Evolutionary conservation across 2,329 filamentous ascomycete genomes (phyloP).

Genomic region (Thyridium curvatum): DNA sequence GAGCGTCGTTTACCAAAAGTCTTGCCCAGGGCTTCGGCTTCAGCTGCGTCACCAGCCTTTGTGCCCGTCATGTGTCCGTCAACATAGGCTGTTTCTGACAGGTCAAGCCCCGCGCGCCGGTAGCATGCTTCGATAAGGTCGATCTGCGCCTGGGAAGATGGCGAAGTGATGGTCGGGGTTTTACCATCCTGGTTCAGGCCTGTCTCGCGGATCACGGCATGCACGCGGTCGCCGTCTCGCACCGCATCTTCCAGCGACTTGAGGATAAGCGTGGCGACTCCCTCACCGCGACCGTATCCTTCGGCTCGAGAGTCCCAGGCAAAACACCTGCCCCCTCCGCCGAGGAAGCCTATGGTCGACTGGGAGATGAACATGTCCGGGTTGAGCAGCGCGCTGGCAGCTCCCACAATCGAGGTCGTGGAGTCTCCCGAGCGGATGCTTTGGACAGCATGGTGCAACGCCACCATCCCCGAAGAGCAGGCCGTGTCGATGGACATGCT

Average conservation of each 20-base stretch:
- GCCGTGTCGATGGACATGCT: constrained; percentile 1
- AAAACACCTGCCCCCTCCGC: constrained; percentile 14
- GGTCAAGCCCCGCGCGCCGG: constrained; percentile 13
- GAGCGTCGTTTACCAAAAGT: no score
- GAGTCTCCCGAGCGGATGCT: constrained; percentile 1
- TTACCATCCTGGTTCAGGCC: constrained; percentile 31
- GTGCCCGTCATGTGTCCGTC: constrained; percentile 35
- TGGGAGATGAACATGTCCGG: constrained; percentile 1
- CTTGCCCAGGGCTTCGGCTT: constrained; percentile 21
- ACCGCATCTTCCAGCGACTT: constrained; percentile 36
- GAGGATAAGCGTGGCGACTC: constrained; percentile 29
- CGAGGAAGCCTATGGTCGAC: constrained; percentile 12
- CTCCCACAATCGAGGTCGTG: not conserved
- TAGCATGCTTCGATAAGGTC: constrained; percentile 25
- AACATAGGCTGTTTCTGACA: constrained; percentile 6
- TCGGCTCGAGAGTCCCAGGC: constrained; percentile 31
- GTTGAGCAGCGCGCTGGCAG: not conserved
- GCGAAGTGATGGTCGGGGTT: constrained; percentile 31
- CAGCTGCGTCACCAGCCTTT: constrained; percentile 28
- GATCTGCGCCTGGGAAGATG: constrained; percentile 24
- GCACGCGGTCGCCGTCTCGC: constrained; percentile 29
- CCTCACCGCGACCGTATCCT: constrained; percentile 42
- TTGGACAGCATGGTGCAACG: not conserved
- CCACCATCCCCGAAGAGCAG: not conserved
- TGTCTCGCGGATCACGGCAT: constrained; percentile 23